These are phyloP conservation scores for Colletotrichum camelliae DNA, from an alignment of 2,329 filamentous ascomycete species.

Conservation along the genomic window DNA sequence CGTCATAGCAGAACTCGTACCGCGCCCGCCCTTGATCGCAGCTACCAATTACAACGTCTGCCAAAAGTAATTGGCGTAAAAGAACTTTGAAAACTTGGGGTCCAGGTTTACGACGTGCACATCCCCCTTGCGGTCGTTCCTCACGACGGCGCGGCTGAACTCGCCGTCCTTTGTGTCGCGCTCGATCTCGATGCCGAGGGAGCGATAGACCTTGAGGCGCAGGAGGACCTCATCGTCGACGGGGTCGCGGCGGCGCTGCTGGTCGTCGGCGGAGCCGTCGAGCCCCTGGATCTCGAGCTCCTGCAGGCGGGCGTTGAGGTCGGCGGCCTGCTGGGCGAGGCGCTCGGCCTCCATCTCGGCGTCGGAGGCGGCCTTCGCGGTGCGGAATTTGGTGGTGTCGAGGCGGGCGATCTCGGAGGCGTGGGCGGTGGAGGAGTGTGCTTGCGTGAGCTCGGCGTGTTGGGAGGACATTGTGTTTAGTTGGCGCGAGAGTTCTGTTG, in stretches of 20 bases:
- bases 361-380: slow-evolving; percentile 89
- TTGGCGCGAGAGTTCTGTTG: slow-evolving; percentile 71
- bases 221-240: slow-evolving; percentile 72
- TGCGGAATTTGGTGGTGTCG: slow-evolving; percentile 92
- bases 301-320: slow-evolving; percentile 75
- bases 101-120: slow-evolving; percentile 96
- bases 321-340: slow-evolving; percentile 77
- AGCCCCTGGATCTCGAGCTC: slow-evolving; percentile 88
- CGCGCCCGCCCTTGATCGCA: neutral
- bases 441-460: slow-evolving; percentile 75
- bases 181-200: slow-evolving; percentile 88
- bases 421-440: slow-evolving; percentile 81
- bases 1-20: neutral
- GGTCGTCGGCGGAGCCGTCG: slow-evolving; percentile 63
- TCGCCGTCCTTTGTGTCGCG: slow-evolving; percentile 75
- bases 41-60: slow-evolving; percentile 70
- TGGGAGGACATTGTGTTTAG: slow-evolving; percentile 77
- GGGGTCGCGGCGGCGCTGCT: slow-evolving; percentile 41
- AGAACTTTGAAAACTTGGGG: slow-evolving; percentile 87
- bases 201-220: slow-evolving; percentile 89
- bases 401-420: slow-evolving; percentile 84
- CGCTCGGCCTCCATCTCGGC: slow-evolving; percentile 94
- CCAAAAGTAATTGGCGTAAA: slow-evolving; percentile 98
- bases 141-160: slow-evolving; percentile 84
- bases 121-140: slow-evolving; percentile 86